phyloP scores from a whole-genome alignment of 768 basidiomycete species.

The Mycena pura region DNA sequence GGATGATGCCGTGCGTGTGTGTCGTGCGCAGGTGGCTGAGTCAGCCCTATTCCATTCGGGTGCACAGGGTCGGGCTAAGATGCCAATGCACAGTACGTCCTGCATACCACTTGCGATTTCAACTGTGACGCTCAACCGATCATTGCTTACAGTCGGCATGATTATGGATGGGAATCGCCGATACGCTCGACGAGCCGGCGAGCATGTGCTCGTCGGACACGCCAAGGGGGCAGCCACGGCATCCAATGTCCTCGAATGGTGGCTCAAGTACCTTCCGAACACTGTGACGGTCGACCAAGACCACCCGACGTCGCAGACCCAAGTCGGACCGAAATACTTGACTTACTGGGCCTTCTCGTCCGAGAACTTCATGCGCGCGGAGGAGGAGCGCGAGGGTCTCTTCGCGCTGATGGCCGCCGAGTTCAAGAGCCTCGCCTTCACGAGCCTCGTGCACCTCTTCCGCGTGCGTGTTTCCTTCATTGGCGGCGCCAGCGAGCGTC shows the following conservation, averaged over 20 bases:
- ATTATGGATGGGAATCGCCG: constrained; percentile 27
- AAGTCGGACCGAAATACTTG: constrained; percentile 20
- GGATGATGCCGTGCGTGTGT: background rate
- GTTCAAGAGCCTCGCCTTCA: constrained; percentile 25
- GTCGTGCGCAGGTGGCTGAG: constrained; percentile 9
- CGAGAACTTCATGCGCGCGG: constrained; percentile 23
- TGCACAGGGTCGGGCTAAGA: constrained; percentile 1
- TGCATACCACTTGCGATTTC: background rate
- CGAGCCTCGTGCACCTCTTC: constrained; percentile 20
- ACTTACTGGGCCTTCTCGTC: constrained; percentile 26
- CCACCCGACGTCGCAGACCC: background rate
- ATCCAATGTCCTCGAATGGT: constrained; percentile 26
- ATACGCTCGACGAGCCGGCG: constrained; percentile 15
- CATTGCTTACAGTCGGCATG: constrained; percentile 21
- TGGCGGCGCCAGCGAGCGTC: constrained; percentile 11
- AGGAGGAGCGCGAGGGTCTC: constrained; percentile 23
- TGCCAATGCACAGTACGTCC: constrained; percentile 14
- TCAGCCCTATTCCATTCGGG: constrained; percentile 15
- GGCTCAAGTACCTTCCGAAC: constrained; percentile 22
- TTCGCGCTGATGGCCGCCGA: constrained; percentile 22
- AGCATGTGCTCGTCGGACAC: constrained; percentile 19
- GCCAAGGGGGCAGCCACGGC: constrained; percentile 22
- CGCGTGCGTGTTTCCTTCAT: constrained; percentile 24
- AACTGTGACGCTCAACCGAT: background rate
- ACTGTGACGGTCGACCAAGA: too few species aligned